These are phyloP conservation scores for Ustilago trichophora DNA, from an alignment of 1,284 basidiomycete genomes.

Conservation along the genomic window DNA sequence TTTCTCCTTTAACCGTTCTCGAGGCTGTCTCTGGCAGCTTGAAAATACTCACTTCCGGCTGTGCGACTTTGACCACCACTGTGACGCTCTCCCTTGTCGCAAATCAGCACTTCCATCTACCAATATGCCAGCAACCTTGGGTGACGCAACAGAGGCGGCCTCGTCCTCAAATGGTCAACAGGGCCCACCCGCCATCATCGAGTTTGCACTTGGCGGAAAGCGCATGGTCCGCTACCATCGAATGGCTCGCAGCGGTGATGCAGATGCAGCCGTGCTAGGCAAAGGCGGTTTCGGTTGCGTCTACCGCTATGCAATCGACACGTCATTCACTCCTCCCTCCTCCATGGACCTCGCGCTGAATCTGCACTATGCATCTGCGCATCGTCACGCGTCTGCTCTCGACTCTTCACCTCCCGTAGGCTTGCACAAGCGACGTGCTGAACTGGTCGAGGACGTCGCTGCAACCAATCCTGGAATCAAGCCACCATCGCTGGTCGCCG, in stretches of 20 bases:
- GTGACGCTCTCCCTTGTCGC: no score
- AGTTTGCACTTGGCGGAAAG: constrained; percentile 17
- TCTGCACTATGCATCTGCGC: constrained; percentile 1
- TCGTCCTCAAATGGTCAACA: constrained; percentile 2
- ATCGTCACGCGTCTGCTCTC: constrained; percentile 9
- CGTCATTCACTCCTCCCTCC: constrained; percentile 41
- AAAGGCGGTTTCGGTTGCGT: constrained; percentile 51
- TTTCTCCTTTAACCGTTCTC: no score
- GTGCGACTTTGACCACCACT: background rate
- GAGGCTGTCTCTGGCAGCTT: no score
- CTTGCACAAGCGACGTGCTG: background rate
- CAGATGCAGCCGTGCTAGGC: constrained; percentile 34
- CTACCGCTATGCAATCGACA: constrained; percentile 46
- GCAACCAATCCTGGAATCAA: constrained; percentile 1
- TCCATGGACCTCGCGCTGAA: constrained; percentile 31
- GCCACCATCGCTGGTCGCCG: constrained; percentile 48
- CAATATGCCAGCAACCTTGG: constrained; percentile 4
- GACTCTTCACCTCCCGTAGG: constrained; percentile 1
- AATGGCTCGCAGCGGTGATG: constrained; percentile 26
- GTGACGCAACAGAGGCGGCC: constrained; percentile 3
- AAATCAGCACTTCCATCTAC: no score
- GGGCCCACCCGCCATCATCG: constrained; percentile 31
- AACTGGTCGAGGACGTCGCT: background rate
- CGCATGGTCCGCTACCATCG: constrained; percentile 37
- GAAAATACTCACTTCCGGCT: no score